These are phyloP conservation scores for Dothidotthia symphoricarpi DNA, from an alignment of 2,329 filamentous ascomycete genomes.

Conservation along the genomic window DNA sequence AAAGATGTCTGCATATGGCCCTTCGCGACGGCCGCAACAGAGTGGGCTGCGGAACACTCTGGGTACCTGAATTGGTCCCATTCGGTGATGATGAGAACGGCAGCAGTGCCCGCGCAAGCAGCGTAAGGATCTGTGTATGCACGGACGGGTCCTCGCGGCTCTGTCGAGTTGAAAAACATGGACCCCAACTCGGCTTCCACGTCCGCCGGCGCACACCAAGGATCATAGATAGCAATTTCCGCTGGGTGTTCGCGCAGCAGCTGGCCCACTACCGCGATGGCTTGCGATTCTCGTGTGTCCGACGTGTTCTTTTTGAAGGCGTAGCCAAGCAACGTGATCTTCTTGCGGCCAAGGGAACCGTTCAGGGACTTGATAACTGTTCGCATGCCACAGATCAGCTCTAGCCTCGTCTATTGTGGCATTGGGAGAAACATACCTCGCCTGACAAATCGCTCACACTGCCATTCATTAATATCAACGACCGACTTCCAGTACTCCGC, in stretches of 20 bases:
- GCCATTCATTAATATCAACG: constrained; percentile 73
- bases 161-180: background rate
- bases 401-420: no score
- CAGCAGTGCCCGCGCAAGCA: constrained; percentile 2
- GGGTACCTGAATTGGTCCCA: constrained; percentile 15
- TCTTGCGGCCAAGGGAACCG: constrained; percentile 68
- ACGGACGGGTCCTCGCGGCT: background rate
- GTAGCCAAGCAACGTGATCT: constrained; percentile 69
- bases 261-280: background rate
- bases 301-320: constrained; percentile 79
- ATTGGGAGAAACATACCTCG: no score
- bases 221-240: constrained; percentile 23
- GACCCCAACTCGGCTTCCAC: constrained; percentile 1
- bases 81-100: constrained; percentile 9
- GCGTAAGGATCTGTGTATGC: background rate
- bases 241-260: background rate
- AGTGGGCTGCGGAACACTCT: no score
- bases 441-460: constrained; percentile 65
- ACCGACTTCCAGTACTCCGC: constrained; percentile 74
- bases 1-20: constrained; percentile 1
- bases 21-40: background rate
- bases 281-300: constrained; percentile 57
- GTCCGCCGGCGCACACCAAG: constrained; percentile 32
- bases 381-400: no score
- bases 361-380: constrained; percentile 61